Evolutionary conservation across 2,329 filamentous ascomycete species (phyloP), one percentile per base, ranked within the genome.

Genomic region (Fusarium heterosporum): DNA sequence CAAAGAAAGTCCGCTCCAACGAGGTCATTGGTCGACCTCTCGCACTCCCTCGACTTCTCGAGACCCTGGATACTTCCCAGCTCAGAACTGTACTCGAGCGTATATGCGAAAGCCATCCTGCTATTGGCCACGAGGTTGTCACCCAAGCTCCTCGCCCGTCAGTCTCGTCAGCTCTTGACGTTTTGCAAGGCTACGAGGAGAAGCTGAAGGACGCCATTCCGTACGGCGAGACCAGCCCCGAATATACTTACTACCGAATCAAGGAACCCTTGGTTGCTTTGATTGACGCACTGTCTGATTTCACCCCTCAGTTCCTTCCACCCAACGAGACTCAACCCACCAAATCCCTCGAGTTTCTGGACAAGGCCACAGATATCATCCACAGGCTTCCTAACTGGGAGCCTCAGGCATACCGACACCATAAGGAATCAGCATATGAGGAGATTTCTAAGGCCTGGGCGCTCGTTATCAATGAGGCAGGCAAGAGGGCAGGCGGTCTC

Each of bases 371-470:
- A 30, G 89, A 95, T 68, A 88, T 98, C 56, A 91, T 98, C 56
- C 94, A 99, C 78, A 85, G 89, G 38, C 84, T 99, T 41, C 96
- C 96, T 4, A 88, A 97, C 74, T 99, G 94, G 93, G 92, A 96
- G 70, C 93, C 89, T 42, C 91, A 91, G 61, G 89, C 93, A 65
- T 91, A 97, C 80, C 94, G 94, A 69, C 87, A 97, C 72, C 93
- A 97, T 82, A 97, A 97, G 79, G 91, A 97, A 69, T 93, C 93
- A 66, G 94, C 95, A 8, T 99, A 99, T 75, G 95, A 99, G 73
- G 96, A 98, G 76, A 94, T 99, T 66, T 90, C 93, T 26, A 93
- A 91, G 74, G 96, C 96, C 2, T 99, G 96, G 96, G 90, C 93
- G 16, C 79, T 96, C 69, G 95, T 97, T 48, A 91, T 99, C 70